Evolutionary conservation across 495 filamentous ascomycete species (phyloP), one percentile per base, ranked within the genome.

Genomic region (Jackrogersella multiformis): DNA sequence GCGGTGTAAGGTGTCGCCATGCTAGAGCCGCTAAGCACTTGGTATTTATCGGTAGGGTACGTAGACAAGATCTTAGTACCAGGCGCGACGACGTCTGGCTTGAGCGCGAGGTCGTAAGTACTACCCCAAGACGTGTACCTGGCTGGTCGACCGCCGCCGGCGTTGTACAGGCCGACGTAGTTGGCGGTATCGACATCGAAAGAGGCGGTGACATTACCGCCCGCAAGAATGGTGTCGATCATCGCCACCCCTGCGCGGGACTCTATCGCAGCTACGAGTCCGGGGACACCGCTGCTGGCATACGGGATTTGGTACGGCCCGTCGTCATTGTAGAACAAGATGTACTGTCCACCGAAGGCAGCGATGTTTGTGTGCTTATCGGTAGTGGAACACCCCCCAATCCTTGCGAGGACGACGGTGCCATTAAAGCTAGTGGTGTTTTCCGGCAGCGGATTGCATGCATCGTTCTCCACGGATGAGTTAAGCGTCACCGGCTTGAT

Each of bases 1-100:
- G 82, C 81, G 7, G 82, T 73, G 51, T 82, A 86, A 5, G 84
- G 82, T 13, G 80, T 76, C 4, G 84, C 78, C 83, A 86, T 83
- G 20, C 80, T 82, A 0, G 83, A 85, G 53, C 84, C 84, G 39
- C 71, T 77, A 4, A 81, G 61, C 0, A 81, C 67, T 3, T 68
- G 74, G 59, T 82, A 84, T 5, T 73, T 52, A 4, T 77, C 67
- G 6, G 79, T 54, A 9, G 66, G 64, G 20, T 73, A 79, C 2
- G 83, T 85, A 26, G 77, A 79, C 41, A 84, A 69, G 58, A 87
- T 85, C 32, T 78, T 70, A 5, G 77, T 76, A 21, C 84, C 84
- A 0, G 80, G 80, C 1, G 79, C 82, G 20, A 76, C 74, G 41
- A 83, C 68, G 41, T 83, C 77, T 0, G 84, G 78, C 56, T 82